Percentiles rank a stretch among this genome's conserved stretches.
Conservation (phyloP, 805 yeast species). For the Pichia scutulata region DNA sequence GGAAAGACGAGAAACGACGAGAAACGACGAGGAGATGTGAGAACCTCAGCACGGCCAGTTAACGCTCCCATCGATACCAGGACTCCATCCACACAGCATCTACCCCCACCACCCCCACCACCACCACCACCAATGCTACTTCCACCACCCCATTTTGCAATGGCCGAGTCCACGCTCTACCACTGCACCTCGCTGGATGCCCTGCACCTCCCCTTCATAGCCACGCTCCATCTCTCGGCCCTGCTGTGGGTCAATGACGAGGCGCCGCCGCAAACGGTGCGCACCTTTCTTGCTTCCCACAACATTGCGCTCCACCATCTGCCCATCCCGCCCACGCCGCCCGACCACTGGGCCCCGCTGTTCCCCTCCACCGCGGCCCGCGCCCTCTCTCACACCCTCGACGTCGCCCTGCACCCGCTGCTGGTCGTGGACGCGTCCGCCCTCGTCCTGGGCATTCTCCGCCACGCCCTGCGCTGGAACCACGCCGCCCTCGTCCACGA, state of each 20-base stretch:
- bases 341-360: neutral
- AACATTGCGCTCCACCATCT: constrained; percentile 44
- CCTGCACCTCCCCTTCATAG: constrained; percentile 69
- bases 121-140: constrained; percentile 54
- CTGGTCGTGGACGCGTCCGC: constrained; percentile 31
- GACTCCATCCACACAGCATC: no score
- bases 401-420: constrained; percentile 35
- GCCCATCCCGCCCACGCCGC: constrained; percentile 19
- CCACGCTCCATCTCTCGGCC: constrained; percentile 60
- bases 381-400: constrained; percentile 8
- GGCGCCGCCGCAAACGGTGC: constrained; percentile 66
- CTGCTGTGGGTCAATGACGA: constrained; percentile 78
- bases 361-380: neutral
- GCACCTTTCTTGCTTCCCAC: constrained; percentile 53
- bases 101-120: neutral
- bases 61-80: no score
- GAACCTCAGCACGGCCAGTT: no score
- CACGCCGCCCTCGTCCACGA: neutral
- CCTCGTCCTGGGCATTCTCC: neutral
- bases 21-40: no score
- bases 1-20: no score
- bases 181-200: constrained; percentile 75
- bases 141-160: constrained; percentile 88
- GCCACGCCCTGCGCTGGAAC: neutral
- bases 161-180: constrained; percentile 58